Evolutionary conservation across 2,329 filamentous ascomycete species (phyloP).

Genomic region (Pseudogymnoascus sp.): DNA sequence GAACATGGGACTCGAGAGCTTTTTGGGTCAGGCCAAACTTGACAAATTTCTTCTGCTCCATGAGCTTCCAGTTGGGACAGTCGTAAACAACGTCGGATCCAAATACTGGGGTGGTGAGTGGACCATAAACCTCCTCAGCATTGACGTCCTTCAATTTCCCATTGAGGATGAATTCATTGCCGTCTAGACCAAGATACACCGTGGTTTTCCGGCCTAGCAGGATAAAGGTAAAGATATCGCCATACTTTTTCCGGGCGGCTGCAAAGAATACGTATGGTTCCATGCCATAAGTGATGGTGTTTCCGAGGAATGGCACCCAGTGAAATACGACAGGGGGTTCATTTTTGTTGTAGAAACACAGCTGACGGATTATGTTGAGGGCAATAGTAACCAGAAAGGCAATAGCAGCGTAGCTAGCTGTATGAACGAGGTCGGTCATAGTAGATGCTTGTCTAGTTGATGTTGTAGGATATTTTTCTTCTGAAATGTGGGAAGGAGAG

Average conservation of each 20-base stretch:
- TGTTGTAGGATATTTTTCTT: too few relatives aligned
- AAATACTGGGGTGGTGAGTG: constrained; percentile 60
- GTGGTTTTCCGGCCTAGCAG: constrained; percentile 85
- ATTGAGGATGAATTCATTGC: constrained; percentile 86
- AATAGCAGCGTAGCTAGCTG: too few relatives aligned
- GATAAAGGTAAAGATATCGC: constrained; percentile 83
- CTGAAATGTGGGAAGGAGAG: too few relatives aligned
- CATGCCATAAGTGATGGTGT: constrained; percentile 89
- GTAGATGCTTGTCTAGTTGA: too few relatives aligned
- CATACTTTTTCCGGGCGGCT: constrained; percentile 67
- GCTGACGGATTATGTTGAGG: too few relatives aligned
- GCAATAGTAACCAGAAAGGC: too few relatives aligned
- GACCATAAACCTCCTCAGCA: constrained; percentile 72
- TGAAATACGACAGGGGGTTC: constrained; percentile 76
- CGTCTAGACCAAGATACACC: constrained; percentile 70
- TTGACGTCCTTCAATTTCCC: constrained; percentile 79
- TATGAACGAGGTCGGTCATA: too few relatives aligned
- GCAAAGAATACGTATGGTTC: constrained; percentile 87
- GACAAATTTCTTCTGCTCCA: constrained; percentile 89
- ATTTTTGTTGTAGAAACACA: constrained; percentile 33
- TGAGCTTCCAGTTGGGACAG: constrained; percentile 82
- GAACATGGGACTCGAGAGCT: constrained; percentile 66
- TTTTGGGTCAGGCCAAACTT: constrained; percentile 69
- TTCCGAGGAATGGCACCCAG: constrained; percentile 77
- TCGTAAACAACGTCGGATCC: constrained; percentile 84